phyloP scores from a whole-genome alignment of 257 asterid genomes.

The Apocynum venetum region DNA sequence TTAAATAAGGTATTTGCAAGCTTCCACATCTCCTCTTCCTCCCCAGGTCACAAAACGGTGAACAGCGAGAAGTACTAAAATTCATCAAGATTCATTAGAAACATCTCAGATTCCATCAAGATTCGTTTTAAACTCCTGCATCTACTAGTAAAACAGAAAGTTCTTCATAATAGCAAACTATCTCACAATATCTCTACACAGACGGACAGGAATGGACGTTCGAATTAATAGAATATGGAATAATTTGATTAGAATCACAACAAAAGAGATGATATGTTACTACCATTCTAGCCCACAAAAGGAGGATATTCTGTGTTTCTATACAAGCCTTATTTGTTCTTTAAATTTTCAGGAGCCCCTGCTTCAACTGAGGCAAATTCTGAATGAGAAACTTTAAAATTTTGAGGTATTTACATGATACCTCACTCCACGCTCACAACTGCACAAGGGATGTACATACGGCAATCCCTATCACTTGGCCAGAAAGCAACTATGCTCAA shows the following conservation, averaged over 20 bases:
- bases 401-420: too few relatives aligned
- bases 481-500: not conserved
- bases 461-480: not conserved
- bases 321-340: not conserved
- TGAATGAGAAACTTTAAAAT: not conserved
- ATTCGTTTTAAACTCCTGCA: not conserved
- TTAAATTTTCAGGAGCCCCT: not conserved
- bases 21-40: too few relatives aligned
- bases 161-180: not conserved
- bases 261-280: too few relatives aligned
- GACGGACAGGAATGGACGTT: not conserved
- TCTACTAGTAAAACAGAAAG: too few relatives aligned
- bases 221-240: not conserved
- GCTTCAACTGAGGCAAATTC: not conserved
- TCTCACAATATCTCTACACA: not conserved
- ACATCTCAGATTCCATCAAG: not conserved
- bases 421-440: not conserved
- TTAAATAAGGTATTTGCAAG: too few relatives aligned
- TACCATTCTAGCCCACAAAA: too few relatives aligned
- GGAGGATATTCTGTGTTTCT: too few relatives aligned
- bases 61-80: too few relatives aligned
- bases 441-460: not conserved
- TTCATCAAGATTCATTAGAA: not conserved
- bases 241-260: not conserved
- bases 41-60: too few relatives aligned